Evolutionary conservation across 306 rosid genomes (phyloP).

Genomic region (Lagenaria siceraria): DNA sequence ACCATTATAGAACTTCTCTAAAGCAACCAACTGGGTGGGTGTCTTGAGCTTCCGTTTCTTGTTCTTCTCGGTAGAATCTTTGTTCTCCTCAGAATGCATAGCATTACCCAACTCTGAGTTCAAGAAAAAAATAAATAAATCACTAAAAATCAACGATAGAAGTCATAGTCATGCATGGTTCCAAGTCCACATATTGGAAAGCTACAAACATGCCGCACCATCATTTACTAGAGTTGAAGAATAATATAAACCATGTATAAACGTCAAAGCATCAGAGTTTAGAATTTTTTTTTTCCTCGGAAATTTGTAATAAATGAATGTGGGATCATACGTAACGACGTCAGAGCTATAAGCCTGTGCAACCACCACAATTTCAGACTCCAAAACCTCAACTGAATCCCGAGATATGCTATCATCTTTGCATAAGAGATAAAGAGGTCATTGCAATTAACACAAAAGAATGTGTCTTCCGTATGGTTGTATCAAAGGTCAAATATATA

Average conservation of each 20-base stretch:
- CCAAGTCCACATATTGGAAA: background rate
- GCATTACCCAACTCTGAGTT: conserved; percentile 39
- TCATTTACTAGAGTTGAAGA: background rate
- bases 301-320: background rate
- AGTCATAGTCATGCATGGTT: background rate
- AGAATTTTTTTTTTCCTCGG: background rate
- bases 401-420: background rate
- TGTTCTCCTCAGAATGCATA: conserved; percentile 64
- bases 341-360: background rate
- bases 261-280: background rate
- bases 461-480: background rate
- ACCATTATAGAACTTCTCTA: conserved; percentile 87
- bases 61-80: conserved; percentile 45
- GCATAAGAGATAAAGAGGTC: background rate
- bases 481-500: background rate
- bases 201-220: background rate
- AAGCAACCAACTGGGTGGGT: conserved; percentile 61
- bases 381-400: no score
- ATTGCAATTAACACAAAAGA: background rate
- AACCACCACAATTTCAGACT: background rate
- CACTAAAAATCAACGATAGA: background rate
- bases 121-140: conserved; percentile 17
- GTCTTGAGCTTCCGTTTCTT: conserved; percentile 80
- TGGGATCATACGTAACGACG: background rate
- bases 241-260: background rate